These are phyloP conservation scores for Dentipellis fragilis DNA, from an alignment of 768 basidiomycete species.

Conservation along the genomic window DNA sequence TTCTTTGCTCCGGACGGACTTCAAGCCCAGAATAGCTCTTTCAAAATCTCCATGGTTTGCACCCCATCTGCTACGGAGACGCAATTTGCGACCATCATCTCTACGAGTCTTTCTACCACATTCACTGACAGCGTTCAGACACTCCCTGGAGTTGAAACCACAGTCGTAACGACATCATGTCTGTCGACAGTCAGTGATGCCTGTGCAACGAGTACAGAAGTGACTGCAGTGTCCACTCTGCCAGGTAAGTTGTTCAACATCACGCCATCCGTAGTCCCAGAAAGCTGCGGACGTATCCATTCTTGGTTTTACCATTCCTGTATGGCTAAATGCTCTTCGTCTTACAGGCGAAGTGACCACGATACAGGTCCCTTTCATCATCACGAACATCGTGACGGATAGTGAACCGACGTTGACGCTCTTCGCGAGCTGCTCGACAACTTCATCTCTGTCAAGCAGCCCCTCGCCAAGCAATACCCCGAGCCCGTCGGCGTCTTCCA, in stretches of 20 bases:
- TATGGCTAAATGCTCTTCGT: background rate
- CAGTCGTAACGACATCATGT: conserved; percentile 2
- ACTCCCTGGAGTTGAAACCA: background rate
- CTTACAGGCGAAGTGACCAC: conserved; percentile 9
- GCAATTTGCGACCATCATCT: conserved; percentile 7
- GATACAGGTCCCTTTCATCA: conserved; percentile 3
- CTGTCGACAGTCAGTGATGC: background rate
- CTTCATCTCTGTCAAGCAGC: background rate
- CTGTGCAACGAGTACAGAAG: background rate
- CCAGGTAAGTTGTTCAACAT: conserved; percentile 7
- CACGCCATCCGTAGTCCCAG: background rate
- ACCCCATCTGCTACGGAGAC: conserved; percentile 6
- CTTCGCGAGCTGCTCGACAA: conserved; percentile 7
- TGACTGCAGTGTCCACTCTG: background rate
- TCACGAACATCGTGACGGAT: conserved; percentile 6
- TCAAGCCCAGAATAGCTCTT: background rate
- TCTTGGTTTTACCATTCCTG: background rate
- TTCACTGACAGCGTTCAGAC: conserved; percentile 8
- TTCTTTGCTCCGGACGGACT: background rate
- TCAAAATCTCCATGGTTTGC: conserved; percentile 9
- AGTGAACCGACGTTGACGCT: conserved; percentile 8
- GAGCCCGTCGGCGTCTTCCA: background rate
- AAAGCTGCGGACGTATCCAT: background rate
- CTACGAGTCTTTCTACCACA: conserved; percentile 6
- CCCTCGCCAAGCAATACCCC: background rate